Conservation (phyloP, 2,329 filamentous ascomycete genomes). For the Eutypella sp. region DNA sequence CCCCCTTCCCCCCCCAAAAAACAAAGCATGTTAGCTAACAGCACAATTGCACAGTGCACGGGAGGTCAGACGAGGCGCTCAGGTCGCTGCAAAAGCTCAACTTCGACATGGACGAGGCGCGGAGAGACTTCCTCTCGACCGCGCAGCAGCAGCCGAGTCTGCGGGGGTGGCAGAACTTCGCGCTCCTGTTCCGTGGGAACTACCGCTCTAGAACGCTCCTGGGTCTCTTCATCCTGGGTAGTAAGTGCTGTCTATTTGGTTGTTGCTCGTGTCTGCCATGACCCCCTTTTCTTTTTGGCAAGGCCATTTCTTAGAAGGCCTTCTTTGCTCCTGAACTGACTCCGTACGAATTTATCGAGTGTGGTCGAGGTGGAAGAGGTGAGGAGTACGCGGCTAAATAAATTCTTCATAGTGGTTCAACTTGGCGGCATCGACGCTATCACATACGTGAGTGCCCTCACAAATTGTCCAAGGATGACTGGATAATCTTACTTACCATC, state of each 20-base stretch:
- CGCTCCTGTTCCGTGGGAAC: conserved; percentile 31
- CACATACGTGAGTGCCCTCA: conserved; percentile 43
- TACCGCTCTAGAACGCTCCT: conserved; percentile 21
- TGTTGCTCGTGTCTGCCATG: conserved; percentile 27
- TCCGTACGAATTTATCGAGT: too few species aligned
- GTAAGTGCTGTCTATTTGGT: background rate
- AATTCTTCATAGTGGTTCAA: conserved; percentile 51
- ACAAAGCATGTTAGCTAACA: too few species aligned
- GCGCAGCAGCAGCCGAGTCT: conserved; percentile 24
- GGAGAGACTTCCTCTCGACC: conserved; percentile 38
- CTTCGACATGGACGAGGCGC: conserved; percentile 39
- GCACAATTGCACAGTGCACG: too few species aligned
- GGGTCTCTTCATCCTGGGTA: conserved; percentile 32
- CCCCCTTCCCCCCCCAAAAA: too few species aligned
- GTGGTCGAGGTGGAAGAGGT: too few species aligned
- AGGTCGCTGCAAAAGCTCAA: conserved; percentile 36
- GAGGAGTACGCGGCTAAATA: background rate
- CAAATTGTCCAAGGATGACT: background rate
- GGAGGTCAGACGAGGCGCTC: conserved; percentile 40
- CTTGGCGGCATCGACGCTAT: conserved; percentile 59
- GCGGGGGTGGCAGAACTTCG: conserved; percentile 26
- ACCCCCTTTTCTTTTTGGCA: background rate
- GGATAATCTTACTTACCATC: background rate
- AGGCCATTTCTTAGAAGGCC: background rate
- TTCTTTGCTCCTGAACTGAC: background rate